phyloP scores from a whole-genome alignment of 2,329 filamentous ascomycete genomes.

The Tolypocladium ophioglossoides region DNA sequence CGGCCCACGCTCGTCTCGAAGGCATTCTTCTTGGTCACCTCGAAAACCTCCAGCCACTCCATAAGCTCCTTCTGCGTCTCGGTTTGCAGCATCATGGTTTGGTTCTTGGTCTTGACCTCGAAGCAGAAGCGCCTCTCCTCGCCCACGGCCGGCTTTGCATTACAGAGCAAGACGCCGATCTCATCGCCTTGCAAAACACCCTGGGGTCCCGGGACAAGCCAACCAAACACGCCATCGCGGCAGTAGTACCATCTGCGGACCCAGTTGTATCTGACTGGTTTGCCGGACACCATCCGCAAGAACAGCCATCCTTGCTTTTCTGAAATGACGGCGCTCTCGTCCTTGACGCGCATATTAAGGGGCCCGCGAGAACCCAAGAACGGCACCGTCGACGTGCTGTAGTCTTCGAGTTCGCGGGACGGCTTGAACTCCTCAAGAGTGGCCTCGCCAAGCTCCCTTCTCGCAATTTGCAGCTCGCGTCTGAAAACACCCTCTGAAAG shows the following conservation, averaged over 20 bases:
- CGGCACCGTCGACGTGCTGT: slow-evolving; percentile 80
- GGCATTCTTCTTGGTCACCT: slow-evolving; percentile 85
- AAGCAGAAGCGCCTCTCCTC: slow-evolving; percentile 96
- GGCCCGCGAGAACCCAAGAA: slow-evolving; percentile 67
- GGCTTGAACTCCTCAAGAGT: slow-evolving; percentile 64
- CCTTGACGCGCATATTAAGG: slow-evolving; percentile 47
- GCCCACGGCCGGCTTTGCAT: slow-evolving; percentile 77
- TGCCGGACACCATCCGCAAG: slow-evolving; percentile 69
- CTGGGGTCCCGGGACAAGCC: slow-evolving; percentile 72
- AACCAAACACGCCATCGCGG: slow-evolving; percentile 91
- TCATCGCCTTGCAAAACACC: slow-evolving; percentile 94
- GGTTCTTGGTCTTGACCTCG: slow-evolving; percentile 95
- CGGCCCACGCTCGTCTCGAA: slow-evolving; percentile 60
- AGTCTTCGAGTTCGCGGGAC: slow-evolving; percentile 87
- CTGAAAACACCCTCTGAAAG: slow-evolving; percentile 74
- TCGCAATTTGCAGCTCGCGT: slow-evolving; percentile 66
- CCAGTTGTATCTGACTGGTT: slow-evolving; percentile 86
- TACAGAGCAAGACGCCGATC: slow-evolving; percentile 89
- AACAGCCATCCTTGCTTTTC: slow-evolving; percentile 97
- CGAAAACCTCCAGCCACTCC: slow-evolving; percentile 89
- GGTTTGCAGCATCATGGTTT: slow-evolving; percentile 78
- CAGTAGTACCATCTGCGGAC: slow-evolving; percentile 91
- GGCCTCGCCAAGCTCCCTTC: slow-evolving; percentile 71
- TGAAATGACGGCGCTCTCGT: slow-evolving; percentile 37
- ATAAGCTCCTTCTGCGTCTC: slow-evolving; percentile 89